A percentile compares a stretch with the other conserved stretches of the same genome.
phyloP scores from a whole-genome alignment of 2,329 filamentous ascomycete genomes.

The Penicillium janthinellum region DNA sequence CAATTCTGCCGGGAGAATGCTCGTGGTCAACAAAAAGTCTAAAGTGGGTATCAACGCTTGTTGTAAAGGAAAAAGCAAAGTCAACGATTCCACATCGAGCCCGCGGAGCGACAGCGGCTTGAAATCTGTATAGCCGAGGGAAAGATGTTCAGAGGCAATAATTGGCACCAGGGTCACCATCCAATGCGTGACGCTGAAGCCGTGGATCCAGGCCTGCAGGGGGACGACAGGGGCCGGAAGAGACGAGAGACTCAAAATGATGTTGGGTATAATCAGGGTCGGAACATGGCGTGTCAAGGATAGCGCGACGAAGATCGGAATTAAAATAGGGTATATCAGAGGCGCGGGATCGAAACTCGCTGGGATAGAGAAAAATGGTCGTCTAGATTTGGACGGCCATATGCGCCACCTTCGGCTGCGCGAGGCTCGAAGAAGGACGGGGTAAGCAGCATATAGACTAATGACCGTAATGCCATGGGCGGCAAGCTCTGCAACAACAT shows the following conservation, averaged over 20 bases:
- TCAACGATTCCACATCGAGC: constrained; percentile 60
- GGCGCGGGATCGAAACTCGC: constrained; percentile 86
- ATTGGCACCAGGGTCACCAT: constrained; percentile 71
- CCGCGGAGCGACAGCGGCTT: constrained; percentile 35
- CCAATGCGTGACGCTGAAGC: constrained; percentile 76
- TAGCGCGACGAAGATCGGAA: constrained; percentile 76
- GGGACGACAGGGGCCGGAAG: constrained; percentile 75
- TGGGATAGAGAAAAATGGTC: constrained; percentile 63
- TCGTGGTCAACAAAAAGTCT: constrained; percentile 82
- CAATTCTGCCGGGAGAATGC: constrained; percentile 81
- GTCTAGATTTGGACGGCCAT: constrained; percentile 36
- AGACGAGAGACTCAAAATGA: constrained; percentile 77
- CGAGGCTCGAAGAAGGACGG: constrained; percentile 54
- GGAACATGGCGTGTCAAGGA: constrained; percentile 67
- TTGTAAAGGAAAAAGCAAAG: constrained; percentile 79
- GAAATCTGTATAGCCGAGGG: constrained; percentile 37
- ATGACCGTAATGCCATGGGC: constrained; percentile 35
- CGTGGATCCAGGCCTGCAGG: constrained; percentile 57
- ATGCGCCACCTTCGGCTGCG: constrained; percentile 30
- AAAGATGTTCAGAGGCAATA: constrained; percentile 50
- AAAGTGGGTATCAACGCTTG: constrained; percentile 73
- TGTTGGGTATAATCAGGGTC: constrained; percentile 70
- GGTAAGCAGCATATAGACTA: constrained; percentile 53
- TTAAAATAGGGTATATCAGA: constrained; percentile 77
- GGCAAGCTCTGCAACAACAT: constrained; percentile 35